Percentiles rank a stretch among this genome's conserved stretches.
phyloP scores from a whole-genome alignment of 2,329 filamentous ascomycete genomes.

The Colletotrichum tropicale region DNA sequence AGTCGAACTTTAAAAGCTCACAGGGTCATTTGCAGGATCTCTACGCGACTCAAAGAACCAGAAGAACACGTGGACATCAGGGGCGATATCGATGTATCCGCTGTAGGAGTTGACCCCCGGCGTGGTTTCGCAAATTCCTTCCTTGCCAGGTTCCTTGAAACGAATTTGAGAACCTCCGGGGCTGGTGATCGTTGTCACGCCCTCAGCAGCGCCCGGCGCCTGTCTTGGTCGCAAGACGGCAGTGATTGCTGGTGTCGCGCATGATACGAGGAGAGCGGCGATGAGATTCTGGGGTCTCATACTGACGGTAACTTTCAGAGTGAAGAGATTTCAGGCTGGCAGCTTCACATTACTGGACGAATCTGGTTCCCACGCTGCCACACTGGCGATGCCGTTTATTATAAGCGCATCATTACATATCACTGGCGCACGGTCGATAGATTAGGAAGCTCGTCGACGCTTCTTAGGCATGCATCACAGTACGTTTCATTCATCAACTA shows the following conservation, averaged over 20 bases:
- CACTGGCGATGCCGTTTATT: background rate
- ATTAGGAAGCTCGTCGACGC: background rate
- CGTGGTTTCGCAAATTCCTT: background rate
- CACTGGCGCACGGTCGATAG: background rate
- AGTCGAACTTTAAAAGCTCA: background rate
- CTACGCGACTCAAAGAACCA: conserved; percentile 8
- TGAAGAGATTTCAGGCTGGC: background rate
- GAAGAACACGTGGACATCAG: background rate
- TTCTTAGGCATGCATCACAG: background rate
- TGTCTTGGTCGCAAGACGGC: background rate
- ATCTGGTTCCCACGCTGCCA: background rate
- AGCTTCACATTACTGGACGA: background rate
- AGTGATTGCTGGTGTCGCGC: background rate
- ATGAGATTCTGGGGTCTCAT: background rate
- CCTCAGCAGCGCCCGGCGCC: background rate
- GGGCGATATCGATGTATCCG: background rate
- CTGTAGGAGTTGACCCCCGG: conserved; percentile 4
- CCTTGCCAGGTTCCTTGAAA: background rate
- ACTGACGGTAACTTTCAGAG: background rate
- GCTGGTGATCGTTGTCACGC: background rate
- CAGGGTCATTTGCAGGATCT: conserved; percentile 2
- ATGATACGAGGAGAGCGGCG: background rate
- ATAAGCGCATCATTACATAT: background rate
- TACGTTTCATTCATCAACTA: background rate
- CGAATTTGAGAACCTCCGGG: background rate